Evolutionary conservation across 495 filamentous ascomycete genomes (phyloP).

Genomic region (Penicillium psychrofluorescens): DNA sequence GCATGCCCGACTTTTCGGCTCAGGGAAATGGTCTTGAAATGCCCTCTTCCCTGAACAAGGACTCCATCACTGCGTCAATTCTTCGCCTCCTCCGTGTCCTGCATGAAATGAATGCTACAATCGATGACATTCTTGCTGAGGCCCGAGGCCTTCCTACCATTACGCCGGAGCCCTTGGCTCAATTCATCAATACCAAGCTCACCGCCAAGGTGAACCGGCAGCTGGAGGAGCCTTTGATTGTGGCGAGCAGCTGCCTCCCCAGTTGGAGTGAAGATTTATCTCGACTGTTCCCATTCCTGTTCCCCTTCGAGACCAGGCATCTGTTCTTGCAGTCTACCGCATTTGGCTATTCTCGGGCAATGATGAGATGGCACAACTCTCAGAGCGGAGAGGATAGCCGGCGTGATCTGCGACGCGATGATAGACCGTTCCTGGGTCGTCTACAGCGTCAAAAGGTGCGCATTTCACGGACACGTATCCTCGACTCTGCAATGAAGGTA

Average conservation of each 20-base stretch:
- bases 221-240: conserved; percentile 95
- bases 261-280: conserved; percentile 98
- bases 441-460: conserved; percentile 96
- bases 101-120: conserved; percentile 87
- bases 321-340: conserved; percentile 96
- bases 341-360: conserved; percentile 95
- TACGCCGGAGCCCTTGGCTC: conserved; percentile 78
- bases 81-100: conserved; percentile 83
- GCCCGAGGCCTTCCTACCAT: conserved; percentile 64
- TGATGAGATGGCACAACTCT: conserved; percentile 94
- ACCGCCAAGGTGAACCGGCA: conserved; percentile 98
- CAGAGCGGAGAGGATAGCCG: conserved; percentile 72
- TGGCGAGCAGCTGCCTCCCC: conserved; percentile 93
- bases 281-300: conserved; percentile 93
- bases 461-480: conserved; percentile 83
- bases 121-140: conserved; percentile 94
- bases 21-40: conserved; percentile 47
- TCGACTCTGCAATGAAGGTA: conserved; percentile 97
- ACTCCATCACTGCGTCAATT: conserved; percentile 77
- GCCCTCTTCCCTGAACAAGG: conserved; percentile 77
- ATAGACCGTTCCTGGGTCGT: conserved; percentile 85
- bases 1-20: conserved; percentile 37
- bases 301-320: conserved; percentile 97
- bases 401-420: conserved; percentile 76
- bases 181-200: conserved; percentile 98